Base-by-base conservation (phyloP, 306 rosid genomes). In the Malus sylvestris region DNA sequence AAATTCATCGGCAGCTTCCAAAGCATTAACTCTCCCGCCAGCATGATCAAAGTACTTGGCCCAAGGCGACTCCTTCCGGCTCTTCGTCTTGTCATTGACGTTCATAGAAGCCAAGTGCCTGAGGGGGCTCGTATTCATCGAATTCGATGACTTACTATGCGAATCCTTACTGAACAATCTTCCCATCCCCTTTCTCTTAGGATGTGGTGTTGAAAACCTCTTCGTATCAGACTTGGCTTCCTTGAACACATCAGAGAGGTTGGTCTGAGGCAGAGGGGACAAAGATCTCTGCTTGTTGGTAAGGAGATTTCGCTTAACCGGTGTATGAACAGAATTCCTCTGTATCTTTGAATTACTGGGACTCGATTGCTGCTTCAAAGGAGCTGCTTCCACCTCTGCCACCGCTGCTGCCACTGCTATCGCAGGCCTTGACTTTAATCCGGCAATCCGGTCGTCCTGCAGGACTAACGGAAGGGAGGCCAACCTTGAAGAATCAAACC, bases 201-300 rank as follows among this genome's bases (percentile, higher is more conserved):
- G 93, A 51, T 73, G 68, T 0, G 99, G 99, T 4, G 97, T 89
- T 27, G 89, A 88, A 74, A 87, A 96, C 78, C 99, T 82, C 94
- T 87, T 87, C 13, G 70, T 80, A 0, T 87, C 90, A n/a, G 88
- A 81, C 68, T 77, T 78, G 6, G 97, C 98, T 87, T 96, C 98
- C 73, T 76, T 83, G 62, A 96, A 92, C 57, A 75, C 67, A 18
- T 91, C 94, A 8, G 91, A 82, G 68, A 96, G 68, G 20, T 2
- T 11, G 46, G 80, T 86, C 60, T 73, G 58, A 3, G 93, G 94
- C n/a, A 73, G 68, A 33, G 99, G 99, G 19, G 99, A 96, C 79
- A 84, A 66, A 66, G 97, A 91, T 89, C 99, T 86, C 78, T 86
- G 97, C 89, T 81, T 91, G 38, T 72, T 80, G 27, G 68, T 49